These are phyloP conservation scores for Phialocephala sp. DNA, from an alignment of 2,329 filamentous ascomycete species.

Conservation along the genomic window DNA sequence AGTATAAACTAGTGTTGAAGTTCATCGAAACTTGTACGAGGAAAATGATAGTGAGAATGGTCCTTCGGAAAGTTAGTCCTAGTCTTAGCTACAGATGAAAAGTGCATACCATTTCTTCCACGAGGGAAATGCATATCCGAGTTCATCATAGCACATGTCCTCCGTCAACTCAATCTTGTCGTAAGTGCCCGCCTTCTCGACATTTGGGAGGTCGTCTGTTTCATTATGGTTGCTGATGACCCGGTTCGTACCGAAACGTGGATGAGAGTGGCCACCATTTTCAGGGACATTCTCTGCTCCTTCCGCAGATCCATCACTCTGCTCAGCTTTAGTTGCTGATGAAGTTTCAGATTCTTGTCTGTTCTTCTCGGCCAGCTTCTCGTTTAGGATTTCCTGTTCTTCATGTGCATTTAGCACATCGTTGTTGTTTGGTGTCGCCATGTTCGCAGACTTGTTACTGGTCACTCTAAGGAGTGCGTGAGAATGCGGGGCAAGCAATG, in stretches of 20 bases:
- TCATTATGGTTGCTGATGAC: slow-evolving; percentile 11
- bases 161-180: slow-evolving; percentile 51
- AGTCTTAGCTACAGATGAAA: not conserved
- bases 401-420: not conserved
- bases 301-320: slow-evolving; percentile 6
- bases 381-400: slow-evolving; percentile 16
- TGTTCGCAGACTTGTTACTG: not conserved
- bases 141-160: slow-evolving; percentile 67
- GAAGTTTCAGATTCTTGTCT: slow-evolving; percentile 26
- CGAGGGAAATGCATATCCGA: slow-evolving; percentile 65
- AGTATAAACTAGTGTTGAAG: slow-evolving; percentile 78
- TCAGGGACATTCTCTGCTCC: slow-evolving; percentile 17
- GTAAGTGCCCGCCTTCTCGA: slow-evolving; percentile 28
- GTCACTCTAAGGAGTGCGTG: not conserved
- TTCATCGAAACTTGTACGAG: slow-evolving; percentile 79
- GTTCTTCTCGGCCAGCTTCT: slow-evolving; percentile 7
- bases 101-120: slow-evolving; percentile 66
- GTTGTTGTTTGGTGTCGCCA: slow-evolving; percentile 12
- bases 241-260: slow-evolving; percentile 29
- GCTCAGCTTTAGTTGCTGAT: slow-evolving; percentile 26
- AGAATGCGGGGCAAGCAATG: not conserved
- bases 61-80: slow-evolving; percentile 37
- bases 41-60: slow-evolving; percentile 74
- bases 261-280: slow-evolving; percentile 18
- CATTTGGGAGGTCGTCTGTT: slow-evolving; percentile 20